These are phyloP conservation scores for Zasmidium citrigriseum DNA, from an alignment of 2,329 filamentous ascomycete genomes.

Conservation along the genomic window DNA sequence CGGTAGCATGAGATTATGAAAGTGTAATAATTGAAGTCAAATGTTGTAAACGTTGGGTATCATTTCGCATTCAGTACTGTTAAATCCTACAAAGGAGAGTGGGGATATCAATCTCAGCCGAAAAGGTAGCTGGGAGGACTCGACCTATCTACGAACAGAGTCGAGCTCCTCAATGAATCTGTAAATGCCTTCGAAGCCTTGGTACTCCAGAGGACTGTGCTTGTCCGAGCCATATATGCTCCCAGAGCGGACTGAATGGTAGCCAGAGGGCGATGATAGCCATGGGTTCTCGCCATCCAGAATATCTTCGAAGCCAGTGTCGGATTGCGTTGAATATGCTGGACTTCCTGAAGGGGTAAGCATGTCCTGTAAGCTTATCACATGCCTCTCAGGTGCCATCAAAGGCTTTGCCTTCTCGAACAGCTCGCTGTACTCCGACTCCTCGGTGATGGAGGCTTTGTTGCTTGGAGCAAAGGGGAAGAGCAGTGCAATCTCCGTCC, in stretches of 20 bases:
- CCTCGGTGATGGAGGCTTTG: constrained; percentile 44
- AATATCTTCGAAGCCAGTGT: constrained; percentile 30
- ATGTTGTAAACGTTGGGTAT: neutral
- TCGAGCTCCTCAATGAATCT: constrained; percentile 67
- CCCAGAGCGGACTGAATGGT: constrained; percentile 56
- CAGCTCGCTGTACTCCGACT: constrained; percentile 41
- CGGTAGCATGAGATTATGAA: too few species aligned
- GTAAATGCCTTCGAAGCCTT: constrained; percentile 66
- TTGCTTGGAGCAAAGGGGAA: constrained; percentile 81
- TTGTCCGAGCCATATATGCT: constrained; percentile 46
- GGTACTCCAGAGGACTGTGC: constrained; percentile 56
- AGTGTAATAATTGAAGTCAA: neutral
- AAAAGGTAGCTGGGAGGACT: constrained; percentile 1
- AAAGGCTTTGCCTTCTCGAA: constrained; percentile 17
- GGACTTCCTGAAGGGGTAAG: constrained; percentile 46
- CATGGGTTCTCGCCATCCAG: constrained; percentile 53
- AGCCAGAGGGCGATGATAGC: constrained; percentile 55
- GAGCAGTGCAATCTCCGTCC: constrained; percentile 71
- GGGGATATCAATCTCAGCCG: constrained; percentile 28
- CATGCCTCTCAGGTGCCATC: constrained; percentile 16
- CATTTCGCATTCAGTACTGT: constrained; percentile 2
- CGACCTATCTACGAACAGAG: constrained; percentile 31
- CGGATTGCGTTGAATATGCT: constrained; percentile 40
- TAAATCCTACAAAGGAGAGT: constrained; percentile 12
- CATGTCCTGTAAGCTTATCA: constrained; percentile 60